Base-by-base conservation (phyloP, 2,329 filamentous ascomycete genomes). In the Colletotrichum camelliae region DNA sequence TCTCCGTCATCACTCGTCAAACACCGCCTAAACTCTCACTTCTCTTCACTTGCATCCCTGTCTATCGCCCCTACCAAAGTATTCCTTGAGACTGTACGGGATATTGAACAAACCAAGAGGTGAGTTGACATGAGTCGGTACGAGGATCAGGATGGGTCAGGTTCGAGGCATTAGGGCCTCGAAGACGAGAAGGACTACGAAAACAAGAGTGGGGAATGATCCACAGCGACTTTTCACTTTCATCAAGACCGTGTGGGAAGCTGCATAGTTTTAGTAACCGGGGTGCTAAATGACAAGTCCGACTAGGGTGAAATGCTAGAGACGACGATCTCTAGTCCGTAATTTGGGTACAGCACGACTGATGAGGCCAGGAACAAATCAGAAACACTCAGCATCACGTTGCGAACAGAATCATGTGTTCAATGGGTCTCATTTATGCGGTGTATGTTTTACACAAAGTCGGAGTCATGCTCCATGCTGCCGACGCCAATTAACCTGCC, bases 401-500 rank as follows among this genome's bases (percentile, higher is more conserved):
- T 7, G 18, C 5, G 1, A 7, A 48, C 43, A 21, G 4, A 21
- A 48, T 48, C 43, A 7, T 66, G 69, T 74, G 74, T 76, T 76
- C 71, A 75, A 75, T 29, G 67, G 65, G 61, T 77, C 61, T 77
- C 73, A 74, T 73, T 77, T 74, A 76, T 77, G 76, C 67, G 65
- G 33, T 76, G 57, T 77, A 64, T 70, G 76, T 39, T 77, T 65
- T 77, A 77, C 76, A 77, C 52, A 76, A 48, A 70, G 74, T 62
- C 64, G 74, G 70, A 76, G 73, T 43, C 61, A 69, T 62, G 37
- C 69, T 77, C 74, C 76, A 77, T 76, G 76, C 69, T 77, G 76
- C 76, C 76, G 68, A 75, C 76, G 76, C 76, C 74, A 62, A 77
- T 77, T 72, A 73, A 77, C 74, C 76, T 74, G 69, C 74, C 69